A percentile compares a stretch with the other conserved stretches of the same genome.
Conservation (phyloP, 306 rosid species). For the Vigna mungo region DNA sequence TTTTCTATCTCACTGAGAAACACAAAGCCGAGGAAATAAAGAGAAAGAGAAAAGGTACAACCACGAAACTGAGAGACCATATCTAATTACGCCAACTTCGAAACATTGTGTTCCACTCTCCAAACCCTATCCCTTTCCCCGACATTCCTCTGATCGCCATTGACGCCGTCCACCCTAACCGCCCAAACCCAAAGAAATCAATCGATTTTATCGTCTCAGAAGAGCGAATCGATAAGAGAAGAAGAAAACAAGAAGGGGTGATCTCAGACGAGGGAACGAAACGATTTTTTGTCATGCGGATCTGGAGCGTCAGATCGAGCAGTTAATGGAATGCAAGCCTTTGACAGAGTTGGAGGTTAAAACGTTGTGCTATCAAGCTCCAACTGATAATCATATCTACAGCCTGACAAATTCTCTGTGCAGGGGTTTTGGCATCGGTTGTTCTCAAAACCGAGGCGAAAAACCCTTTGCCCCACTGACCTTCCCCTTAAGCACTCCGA, state of each 20-base stretch:
- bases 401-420: too few species aligned
- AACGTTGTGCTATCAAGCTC: constrained; percentile 60
- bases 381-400: too few species aligned
- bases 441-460: too few species aligned
- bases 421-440: too few species aligned
- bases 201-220: constrained; percentile 13
- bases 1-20: constrained; percentile 32
- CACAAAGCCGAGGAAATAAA: constrained; percentile 14
- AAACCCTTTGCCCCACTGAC: too few species aligned
- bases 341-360: constrained; percentile 64
- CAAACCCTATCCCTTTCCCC: constrained; percentile 24
- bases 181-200: not conserved
- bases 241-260: not conserved
- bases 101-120: constrained; percentile 45
- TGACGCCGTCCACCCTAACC: not conserved
- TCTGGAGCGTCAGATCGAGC: constrained; percentile 74
- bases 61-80: constrained; percentile 32
- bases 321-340: constrained; percentile 70
- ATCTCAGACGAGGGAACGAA: constrained; percentile 33
- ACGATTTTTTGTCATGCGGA: constrained; percentile 68
- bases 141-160: constrained; percentile 21
- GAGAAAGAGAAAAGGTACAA: constrained; percentile 29
- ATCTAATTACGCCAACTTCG: constrained; percentile 25
- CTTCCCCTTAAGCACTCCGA: too few species aligned
- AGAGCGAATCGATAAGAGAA: constrained; percentile 37